These are phyloP conservation scores for Tuber brumale DNA, from an alignment of 495 filamentous ascomycete species.

Conservation along the genomic window DNA sequence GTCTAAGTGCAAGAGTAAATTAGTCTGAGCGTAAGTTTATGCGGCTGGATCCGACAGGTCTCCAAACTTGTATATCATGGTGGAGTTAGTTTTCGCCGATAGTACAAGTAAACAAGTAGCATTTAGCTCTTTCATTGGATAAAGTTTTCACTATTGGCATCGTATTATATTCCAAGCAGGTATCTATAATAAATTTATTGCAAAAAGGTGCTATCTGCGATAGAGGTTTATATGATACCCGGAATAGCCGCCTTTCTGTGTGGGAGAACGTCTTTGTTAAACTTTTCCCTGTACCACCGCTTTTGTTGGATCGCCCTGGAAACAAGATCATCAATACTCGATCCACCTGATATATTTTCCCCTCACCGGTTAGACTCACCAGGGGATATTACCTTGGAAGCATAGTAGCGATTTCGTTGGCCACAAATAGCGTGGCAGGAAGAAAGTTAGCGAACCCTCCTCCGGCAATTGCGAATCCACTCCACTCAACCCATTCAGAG, in stretches of 20 bases:
- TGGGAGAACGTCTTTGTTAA: constrained; percentile 71
- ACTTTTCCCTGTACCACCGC: constrained; percentile 81
- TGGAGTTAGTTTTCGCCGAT: background rate
- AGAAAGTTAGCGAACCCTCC: constrained; percentile 53
- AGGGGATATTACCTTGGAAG: constrained; percentile 50
- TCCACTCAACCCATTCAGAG: constrained; percentile 94
- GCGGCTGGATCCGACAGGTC: background rate
- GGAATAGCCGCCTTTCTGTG: constrained; percentile 77
- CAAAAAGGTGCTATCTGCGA: background rate
- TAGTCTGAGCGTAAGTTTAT: background rate
- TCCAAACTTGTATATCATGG: background rate
- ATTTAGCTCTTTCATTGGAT: background rate
- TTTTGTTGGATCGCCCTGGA: constrained; percentile 66
- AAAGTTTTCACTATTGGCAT: background rate
- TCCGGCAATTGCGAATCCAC: constrained; percentile 69
- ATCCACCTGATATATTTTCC: background rate
- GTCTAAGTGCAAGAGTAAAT: background rate
- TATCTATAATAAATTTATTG: background rate
- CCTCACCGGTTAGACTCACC: background rate
- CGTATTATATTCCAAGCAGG: background rate
- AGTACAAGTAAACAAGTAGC: background rate
- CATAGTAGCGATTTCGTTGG: constrained; percentile 88
- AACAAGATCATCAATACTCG: constrained; percentile 4
- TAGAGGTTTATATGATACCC: constrained; percentile 53
- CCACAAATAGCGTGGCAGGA: constrained; percentile 70